Evolutionary conservation across 768 basidiomycete species (phyloP), one percentile per base, ranked within the genome.

Genomic region (Rhizopogon salebrosus): DNA sequence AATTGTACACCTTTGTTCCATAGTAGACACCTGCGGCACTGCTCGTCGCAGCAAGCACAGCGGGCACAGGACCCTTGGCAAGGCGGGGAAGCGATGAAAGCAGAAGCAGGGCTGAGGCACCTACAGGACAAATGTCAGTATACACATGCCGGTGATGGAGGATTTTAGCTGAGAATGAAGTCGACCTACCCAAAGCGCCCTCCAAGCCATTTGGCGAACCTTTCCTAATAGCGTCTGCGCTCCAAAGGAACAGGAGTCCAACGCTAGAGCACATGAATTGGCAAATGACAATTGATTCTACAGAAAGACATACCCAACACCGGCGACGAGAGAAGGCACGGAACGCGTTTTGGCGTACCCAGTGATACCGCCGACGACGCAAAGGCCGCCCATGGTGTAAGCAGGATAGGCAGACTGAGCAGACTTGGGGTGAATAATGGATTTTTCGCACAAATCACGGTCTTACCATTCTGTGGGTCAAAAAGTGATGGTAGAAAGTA

Each of bases 241-340:
- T 85, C 80, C 84, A 92, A 23, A 91, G 74, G 68, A 88, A 93
- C 43, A 91, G 75, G 16, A 80, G 71, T 54, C 90, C 91, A 41
- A 93, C 89, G 60, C 89, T 90, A 29, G 18, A 53, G 56, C 0
- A 40, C 18, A 48, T 54, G 36, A 57, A 54, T 34, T 14, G 23
- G 13, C 27, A 23, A 27, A 14, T 3, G 14, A 6, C 27, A 20
- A 34, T 6, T 20, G 18, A 46, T 20, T 27, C 13, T 4, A 35
- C 27, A 35, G 34, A 50, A 8, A 13, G 46, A 66, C 83, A 39
- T 60, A 92, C 89, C 85, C 76, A 40, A 90, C 79, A 36, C 91
- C 91, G 53, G 91, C 91, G 18, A 92, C 81, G 38, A 93, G 66
- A 11, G 92, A 92, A 6, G 91, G 92, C 27, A 92, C 73, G 29